These are phyloP conservation scores for Dryas octopetala DNA, from an alignment of 306 rosid species.

Conservation along the genomic window DNA sequence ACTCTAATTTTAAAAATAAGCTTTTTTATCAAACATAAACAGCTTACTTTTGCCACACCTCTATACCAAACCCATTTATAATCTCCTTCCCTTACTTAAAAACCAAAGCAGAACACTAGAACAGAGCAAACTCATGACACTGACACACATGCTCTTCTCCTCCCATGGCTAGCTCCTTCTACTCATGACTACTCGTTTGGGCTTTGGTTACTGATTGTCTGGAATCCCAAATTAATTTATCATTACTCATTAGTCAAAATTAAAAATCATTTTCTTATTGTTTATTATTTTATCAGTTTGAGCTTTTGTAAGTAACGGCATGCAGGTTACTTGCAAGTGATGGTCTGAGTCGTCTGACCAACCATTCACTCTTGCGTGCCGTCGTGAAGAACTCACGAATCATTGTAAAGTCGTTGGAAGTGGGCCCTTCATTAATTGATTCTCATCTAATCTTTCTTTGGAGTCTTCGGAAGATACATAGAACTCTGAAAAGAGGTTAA, in stretches of 20 bases:
- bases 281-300: too few relatives aligned
- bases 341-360: not conserved
- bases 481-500: not conserved
- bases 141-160: too few relatives aligned
- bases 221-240: not conserved
- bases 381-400: not conserved
- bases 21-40: too few relatives aligned
- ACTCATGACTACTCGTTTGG: too few relatives aligned
- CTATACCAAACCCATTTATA: too few relatives aligned
- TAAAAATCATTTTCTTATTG: not conserved
- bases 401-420: not conserved
- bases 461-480: not conserved
- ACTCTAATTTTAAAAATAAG: too few relatives aligned
- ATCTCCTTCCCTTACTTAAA: too few relatives aligned
- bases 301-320: not conserved
- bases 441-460: not conserved
- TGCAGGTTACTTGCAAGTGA: not conserved
- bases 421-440: not conserved
- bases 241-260: not conserved
- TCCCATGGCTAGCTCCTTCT: too few relatives aligned
- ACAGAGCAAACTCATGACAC: too few relatives aligned
- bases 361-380: not conserved
- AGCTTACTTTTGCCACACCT: too few relatives aligned
- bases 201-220: not conserved
- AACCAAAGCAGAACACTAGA: too few relatives aligned